phyloP scores from a whole-genome alignment of 805 yeast species.

The Schwanniomyces sp. region DNA sequence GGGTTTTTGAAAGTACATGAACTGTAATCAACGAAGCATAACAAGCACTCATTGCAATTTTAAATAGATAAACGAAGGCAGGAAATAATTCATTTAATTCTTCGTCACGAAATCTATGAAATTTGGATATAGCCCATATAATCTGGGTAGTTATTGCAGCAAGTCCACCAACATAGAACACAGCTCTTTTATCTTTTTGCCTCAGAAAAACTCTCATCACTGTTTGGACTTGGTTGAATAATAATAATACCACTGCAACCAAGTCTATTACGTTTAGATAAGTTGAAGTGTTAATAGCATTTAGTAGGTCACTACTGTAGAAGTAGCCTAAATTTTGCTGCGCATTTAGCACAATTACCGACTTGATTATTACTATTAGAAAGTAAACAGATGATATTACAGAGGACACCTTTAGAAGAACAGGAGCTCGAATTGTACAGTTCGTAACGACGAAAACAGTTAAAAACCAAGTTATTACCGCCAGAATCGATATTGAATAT shows the following conservation, averaged over 20 bases:
- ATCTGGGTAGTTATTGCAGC: conserved; percentile 57
- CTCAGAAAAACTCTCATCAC: conserved; percentile 67
- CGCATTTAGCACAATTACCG: conserved; percentile 43
- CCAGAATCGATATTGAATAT: conserved; percentile 61
- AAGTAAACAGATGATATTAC: conserved; percentile 56
- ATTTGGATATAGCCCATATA: conserved; percentile 69
- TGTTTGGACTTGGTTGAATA: conserved; percentile 70
- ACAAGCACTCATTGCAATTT: conserved; percentile 69
- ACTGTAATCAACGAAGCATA: conserved; percentile 65
- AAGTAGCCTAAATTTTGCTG: conserved; percentile 49
- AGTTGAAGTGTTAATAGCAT: conserved; percentile 40
- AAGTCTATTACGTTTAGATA: conserved; percentile 58
- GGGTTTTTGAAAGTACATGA: conserved; percentile 51
- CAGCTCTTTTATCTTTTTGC: conserved; percentile 63
- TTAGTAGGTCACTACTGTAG: conserved; percentile 45
- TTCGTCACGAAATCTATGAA: conserved; percentile 38
- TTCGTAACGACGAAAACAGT: conserved; percentile 66
- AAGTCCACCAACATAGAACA: conserved; percentile 57
- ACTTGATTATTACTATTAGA: conserved; percentile 46
- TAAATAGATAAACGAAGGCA: conserved; percentile 69
- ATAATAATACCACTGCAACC: conserved; percentile 55
- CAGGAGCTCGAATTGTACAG: conserved; percentile 61
- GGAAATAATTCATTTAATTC: conserved; percentile 60
- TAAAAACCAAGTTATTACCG: conserved; percentile 61
- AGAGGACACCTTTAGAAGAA: conserved; percentile 50